Base-by-base conservation (phyloP, 192 early-diverging fungal genomes). In the Linnemannia hyalina region DNA sequence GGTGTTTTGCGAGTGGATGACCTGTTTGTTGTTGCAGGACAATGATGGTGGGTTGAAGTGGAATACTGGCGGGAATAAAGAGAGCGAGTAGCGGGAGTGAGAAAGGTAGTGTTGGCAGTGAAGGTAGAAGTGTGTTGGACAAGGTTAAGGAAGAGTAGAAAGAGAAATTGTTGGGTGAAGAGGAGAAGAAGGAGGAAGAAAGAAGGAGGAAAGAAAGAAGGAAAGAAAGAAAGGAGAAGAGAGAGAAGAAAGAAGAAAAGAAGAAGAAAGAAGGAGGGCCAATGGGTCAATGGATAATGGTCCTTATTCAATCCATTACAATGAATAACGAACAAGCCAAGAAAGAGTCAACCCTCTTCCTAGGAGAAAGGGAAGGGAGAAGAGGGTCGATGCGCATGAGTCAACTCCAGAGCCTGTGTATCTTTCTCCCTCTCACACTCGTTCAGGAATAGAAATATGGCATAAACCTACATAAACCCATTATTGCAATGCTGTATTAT, bases 351-450 rank as follows among this genome's bases (percentile, higher is more conserved):
- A 16, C 49, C 49, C 18, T 52, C 49, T 52, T 46, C 44, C 5
- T 52, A 18, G 49, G 49, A 22, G 16, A 22, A 35, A 35, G 49
- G 47, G 26, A 29, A 65, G 29, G 11, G 60, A 65, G 8, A 65
- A 26, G 18, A 29, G 60, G 60, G 60, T 65, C 60, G 60, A 65
- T 65, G 60, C 60, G 60, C 60, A 65, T 65, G 60, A 65, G 60
- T 65, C 60, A 65, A 65, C 60, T 32, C 49, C 49, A 52, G 49
- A 52, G 49, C 18, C 18, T 52, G 13, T 65, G 60, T 29, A 29
- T 35, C 26, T 65, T 65, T 23, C 4, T 60, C 23, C 8, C 23
- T 1, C 55, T 60, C 22, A n/a, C 29, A 15, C 44, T 46, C 44
- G 10, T 46, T 46, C 44, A 29, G 8, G 60, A 32, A 65, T 26